These are phyloP conservation scores for Aspergillus carbonarius DNA, from an alignment of 2,329 filamentous ascomycete genomes.

Conservation along the genomic window DNA sequence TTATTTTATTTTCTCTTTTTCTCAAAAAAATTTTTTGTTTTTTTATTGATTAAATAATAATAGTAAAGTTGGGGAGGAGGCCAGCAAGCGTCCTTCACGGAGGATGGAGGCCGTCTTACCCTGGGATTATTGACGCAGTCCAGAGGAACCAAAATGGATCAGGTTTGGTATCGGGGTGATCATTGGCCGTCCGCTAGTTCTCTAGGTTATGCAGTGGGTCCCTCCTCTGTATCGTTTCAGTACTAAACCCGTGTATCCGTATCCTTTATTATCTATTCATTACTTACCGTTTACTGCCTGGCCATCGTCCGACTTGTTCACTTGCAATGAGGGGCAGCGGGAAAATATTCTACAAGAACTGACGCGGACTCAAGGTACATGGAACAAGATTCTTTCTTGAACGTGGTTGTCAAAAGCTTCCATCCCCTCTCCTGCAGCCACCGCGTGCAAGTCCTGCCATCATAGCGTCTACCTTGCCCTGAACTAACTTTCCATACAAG, in stretches of 20 bases:
- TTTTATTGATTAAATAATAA: background rate
- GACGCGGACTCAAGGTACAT: background rate
- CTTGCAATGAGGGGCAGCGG: background rate
- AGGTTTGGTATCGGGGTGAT: background rate
- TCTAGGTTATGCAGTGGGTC: slow-evolving; percentile 2
- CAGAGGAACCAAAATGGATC: background rate
- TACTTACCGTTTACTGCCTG: background rate
- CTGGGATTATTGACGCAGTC: slow-evolving; percentile 1
- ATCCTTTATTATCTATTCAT: background rate
- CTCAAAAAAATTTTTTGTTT: background rate
- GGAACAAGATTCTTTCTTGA: background rate
- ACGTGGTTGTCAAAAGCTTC: background rate
- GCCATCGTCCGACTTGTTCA: background rate
- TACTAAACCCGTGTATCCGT: background rate
- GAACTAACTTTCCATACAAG: background rate
- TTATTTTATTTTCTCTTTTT: background rate
- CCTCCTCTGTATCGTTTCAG: background rate
- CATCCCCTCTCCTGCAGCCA: background rate
- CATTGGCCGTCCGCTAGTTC: slow-evolving; percentile 3
- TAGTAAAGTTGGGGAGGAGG: background rate
- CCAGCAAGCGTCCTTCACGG: background rate
- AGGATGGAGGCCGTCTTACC: slow-evolving; percentile 3
- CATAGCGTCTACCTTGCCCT: background rate
- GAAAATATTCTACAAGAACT: background rate
- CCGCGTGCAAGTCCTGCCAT: background rate